Conservation (phyloP, 257 asterid genomes). For the Vinca minor region DNA sequence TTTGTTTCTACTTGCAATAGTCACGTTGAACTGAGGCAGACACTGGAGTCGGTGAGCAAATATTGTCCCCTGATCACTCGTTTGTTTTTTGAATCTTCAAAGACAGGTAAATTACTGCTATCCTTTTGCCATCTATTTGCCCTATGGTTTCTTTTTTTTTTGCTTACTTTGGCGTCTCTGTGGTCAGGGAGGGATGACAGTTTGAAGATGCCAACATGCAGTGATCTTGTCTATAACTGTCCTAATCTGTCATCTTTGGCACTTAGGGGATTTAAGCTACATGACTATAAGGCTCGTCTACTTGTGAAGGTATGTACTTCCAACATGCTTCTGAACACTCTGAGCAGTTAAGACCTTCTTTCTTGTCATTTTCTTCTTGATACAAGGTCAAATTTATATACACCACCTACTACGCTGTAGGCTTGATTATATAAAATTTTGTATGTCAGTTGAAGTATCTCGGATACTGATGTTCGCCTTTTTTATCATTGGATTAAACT, state of each 20-base stretch:
- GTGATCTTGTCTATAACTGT: slow-evolving; percentile 54
- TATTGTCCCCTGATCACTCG: slow-evolving; percentile 65
- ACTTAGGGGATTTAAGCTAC: slow-evolving; percentile 71
- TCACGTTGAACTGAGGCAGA: slow-evolving; percentile 56
- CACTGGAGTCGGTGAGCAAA: slow-evolving; percentile 65
- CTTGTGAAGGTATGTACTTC: slow-evolving; percentile 54
- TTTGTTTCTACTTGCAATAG: slow-evolving; percentile 27
- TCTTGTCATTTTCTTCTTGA: background rate
- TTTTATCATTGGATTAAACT: background rate
- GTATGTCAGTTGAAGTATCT: background rate
- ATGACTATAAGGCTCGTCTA: slow-evolving; percentile 46
- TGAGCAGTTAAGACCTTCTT: background rate
- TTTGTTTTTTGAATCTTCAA: slow-evolving; percentile 63
- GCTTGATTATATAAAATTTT: background rate
- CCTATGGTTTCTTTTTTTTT: too few relatives aligned
- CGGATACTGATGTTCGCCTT: background rate
- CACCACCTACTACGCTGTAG: too few relatives aligned
- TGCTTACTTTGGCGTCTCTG: slow-evolving; percentile 20
- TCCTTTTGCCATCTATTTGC: slow-evolving; percentile 3
- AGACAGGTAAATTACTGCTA: slow-evolving; percentile 41
- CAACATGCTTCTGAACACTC: background rate
- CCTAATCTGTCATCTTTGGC: slow-evolving; percentile 51
- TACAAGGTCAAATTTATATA: background rate
- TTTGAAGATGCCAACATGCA: slow-evolving; percentile 58
- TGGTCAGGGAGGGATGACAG: slow-evolving; percentile 75